Evolutionary conservation across 2,329 filamentous ascomycete species (phyloP), one percentile per base, ranked within the genome.

Genomic region (Penicillium sp.): DNA sequence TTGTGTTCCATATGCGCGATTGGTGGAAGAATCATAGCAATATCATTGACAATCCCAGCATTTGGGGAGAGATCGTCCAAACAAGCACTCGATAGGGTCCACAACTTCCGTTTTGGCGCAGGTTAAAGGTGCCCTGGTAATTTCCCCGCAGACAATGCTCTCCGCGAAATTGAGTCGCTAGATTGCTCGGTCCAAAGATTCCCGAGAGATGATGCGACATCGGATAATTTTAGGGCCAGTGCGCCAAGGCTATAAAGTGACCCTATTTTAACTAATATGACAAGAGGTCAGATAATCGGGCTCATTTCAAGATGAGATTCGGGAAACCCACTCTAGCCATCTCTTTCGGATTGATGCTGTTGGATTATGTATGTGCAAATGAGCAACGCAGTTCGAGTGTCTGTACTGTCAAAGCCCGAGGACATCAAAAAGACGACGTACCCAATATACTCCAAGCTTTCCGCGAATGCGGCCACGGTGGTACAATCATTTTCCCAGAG

Each of bases 401-500:
- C 32, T 79, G 77, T 57, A 77, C 67, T 2, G 75, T 80, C 29
- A 66, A 67, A 32, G 71, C 75, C 34, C 68, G 71, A 27, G 73
- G 73, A 4, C 62, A 74, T 27, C 59, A 71, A 13, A 67, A 60
- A 56, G 69, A 76, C 54, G 76, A 79, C 47, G 72, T 76, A 1
- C 72, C 74, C 7, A 74, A 68, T 31, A 75, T 79, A 31, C 57
- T 77, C 1, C 54, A 71, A 29, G 76, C 77, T 2, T 79, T 79
- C 57, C 29, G 61, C 4, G 56, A 67, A 18, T 80, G 77, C 49
- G 71, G 70, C 3, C 64, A 73, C 46, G 74, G 75, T 27, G 71
- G 78, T 10, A 78, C 66, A 3, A 73, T 84, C 8, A 65, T 82
- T 3, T 84, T 84, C 55, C 81, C 80, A 0, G 73, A 78, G 54